Evolutionary conservation across 192 early-diverging fungal species (phyloP).

Genomic region (Obelidium mucronatum): DNA sequence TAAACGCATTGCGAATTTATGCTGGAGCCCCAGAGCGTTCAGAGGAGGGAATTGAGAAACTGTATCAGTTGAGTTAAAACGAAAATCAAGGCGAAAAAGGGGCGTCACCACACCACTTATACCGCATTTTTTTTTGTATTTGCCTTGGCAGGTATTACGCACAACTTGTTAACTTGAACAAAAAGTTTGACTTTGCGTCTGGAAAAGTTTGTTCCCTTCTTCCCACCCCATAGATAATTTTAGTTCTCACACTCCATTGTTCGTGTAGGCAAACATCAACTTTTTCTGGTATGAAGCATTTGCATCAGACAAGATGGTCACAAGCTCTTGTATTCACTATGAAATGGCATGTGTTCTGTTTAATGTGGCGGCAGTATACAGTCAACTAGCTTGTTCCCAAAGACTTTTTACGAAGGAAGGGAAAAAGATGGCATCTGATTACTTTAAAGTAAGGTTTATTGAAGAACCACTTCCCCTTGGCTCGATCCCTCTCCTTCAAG

Average conservation of each 20-base stretch:
- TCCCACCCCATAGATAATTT: constrained; percentile 2
- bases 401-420: constrained; percentile 50
- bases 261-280: constrained; percentile 38
- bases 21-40: constrained; percentile 62
- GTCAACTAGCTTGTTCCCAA: constrained; percentile 50
- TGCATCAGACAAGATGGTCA: constrained; percentile 42
- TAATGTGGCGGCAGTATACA: constrained; percentile 61
- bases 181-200: constrained; percentile 58
- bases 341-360: constrained; percentile 63
- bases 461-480: not conserved
- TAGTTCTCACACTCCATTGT: not conserved
- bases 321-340: constrained; percentile 61
- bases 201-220: constrained; percentile 38
- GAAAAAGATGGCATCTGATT: constrained; percentile 48
- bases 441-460: constrained; percentile 62
- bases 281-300: constrained; percentile 63
- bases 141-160: constrained; percentile 56
- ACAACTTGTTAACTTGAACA: constrained; percentile 55
- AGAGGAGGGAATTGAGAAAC: constrained; percentile 52
- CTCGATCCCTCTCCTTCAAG: not conserved
- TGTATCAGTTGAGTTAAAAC: constrained; percentile 59
- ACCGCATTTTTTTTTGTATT: constrained; percentile 3
- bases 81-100: too few relatives aligned
- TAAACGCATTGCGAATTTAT: constrained; percentile 64
- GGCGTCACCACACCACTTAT: not conserved